These are phyloP conservation scores for Populus davidiana DNA, from an alignment of 345 rosid genomes.

Conservation along the genomic window DNA sequence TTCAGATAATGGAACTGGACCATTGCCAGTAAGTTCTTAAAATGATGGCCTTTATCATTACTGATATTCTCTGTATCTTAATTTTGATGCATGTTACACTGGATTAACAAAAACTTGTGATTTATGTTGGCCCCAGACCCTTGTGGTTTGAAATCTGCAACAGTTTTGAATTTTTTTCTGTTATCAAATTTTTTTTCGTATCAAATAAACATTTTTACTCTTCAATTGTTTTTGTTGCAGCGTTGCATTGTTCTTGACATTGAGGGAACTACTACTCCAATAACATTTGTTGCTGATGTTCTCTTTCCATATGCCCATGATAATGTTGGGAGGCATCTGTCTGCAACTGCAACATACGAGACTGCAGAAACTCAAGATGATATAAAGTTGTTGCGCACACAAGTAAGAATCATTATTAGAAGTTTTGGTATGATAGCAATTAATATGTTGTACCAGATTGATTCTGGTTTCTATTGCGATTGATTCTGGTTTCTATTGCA, in stretches of 20 bases:
- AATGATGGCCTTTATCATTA: background rate
- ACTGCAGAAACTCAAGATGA: conserved; percentile 78
- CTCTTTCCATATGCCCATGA: conserved; percentile 90
- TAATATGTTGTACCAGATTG: background rate
- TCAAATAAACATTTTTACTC: background rate
- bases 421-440: background rate
- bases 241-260: conserved; percentile 84
- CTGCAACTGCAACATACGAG: conserved; percentile 56
- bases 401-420: conserved; percentile 43
- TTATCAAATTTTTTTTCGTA: background rate
- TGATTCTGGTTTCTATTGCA: conserved; percentile 1
- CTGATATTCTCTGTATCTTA: background rate
- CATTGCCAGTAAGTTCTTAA: conserved; percentile 44
- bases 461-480: conserved; percentile 2
- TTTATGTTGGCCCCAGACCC: background rate
- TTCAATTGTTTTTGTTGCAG: conserved; percentile 47
- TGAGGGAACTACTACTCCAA: conserved; percentile 97
- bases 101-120: background rate
- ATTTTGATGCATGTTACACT: background rate
- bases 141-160: background rate
- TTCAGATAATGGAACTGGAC: conserved; percentile 43
- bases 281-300: conserved; percentile 84
- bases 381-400: conserved; percentile 65
- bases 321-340: conserved; percentile 80
- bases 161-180: background rate